phyloP scores from a whole-genome alignment of 2,329 filamentous ascomycete species.

The Aspergillus sp. region DNA sequence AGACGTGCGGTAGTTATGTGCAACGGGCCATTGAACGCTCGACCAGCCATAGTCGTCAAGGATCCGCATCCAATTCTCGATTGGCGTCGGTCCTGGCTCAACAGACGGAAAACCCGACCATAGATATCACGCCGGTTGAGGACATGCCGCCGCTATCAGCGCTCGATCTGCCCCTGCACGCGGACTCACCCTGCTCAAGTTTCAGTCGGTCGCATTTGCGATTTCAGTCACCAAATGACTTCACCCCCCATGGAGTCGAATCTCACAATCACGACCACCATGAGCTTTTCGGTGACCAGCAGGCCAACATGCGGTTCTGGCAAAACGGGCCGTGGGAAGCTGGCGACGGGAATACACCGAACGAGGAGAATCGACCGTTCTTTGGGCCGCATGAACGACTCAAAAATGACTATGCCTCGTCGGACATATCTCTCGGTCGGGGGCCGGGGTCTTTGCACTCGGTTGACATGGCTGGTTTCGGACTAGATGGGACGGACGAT shows the following conservation, averaged over 20 bases:
- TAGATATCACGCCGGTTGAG: conserved; percentile 37
- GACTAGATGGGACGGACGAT: conserved; percentile 34
- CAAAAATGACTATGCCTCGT: conserved; percentile 39
- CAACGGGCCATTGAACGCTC: conserved; percentile 33
- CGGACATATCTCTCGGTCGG: conserved; percentile 37
- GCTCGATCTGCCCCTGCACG: conserved; percentile 34
- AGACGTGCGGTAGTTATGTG: conserved; percentile 37
- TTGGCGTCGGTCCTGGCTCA: conserved; percentile 33
- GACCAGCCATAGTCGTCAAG: conserved; percentile 31
- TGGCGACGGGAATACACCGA: conserved; percentile 37
- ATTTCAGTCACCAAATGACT: conserved; percentile 37
- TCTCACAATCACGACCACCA: conserved; percentile 36
- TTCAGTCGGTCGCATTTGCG: conserved; percentile 38
- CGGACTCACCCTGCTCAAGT: conserved; percentile 37
- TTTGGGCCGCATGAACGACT: conserved; percentile 39
- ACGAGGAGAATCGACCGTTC: conserved; percentile 37
- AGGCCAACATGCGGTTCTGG: conserved; percentile 40
- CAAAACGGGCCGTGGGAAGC: conserved; percentile 37
- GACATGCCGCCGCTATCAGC: conserved; percentile 30
- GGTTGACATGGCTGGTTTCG: conserved; percentile 41
- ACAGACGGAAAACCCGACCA: conserved; percentile 35
- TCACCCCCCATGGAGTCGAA: conserved; percentile 30
- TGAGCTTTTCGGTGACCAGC: conserved; percentile 40
- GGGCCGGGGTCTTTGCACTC: conserved; percentile 39
- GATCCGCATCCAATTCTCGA: conserved; percentile 32